These are phyloP conservation scores for Cyphellophora europaea DNA, from an alignment of 2,329 filamentous ascomycete genomes.

Conservation along the genomic window DNA sequence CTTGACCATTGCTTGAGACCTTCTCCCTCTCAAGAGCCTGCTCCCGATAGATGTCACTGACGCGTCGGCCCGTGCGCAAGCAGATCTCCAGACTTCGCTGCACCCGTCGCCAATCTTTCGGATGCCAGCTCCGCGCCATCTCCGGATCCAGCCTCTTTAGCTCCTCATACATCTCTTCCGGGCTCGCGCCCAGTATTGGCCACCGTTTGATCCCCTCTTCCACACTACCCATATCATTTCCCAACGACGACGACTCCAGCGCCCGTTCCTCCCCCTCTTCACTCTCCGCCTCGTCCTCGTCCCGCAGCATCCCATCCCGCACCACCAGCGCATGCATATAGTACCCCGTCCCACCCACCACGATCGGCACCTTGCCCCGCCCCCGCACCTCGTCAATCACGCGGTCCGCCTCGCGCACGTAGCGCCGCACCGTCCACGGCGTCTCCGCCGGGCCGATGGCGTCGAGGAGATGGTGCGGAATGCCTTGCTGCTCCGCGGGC, in stretches of 20 bases:
- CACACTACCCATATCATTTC: slow-evolving; percentile 19
- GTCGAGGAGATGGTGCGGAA: slow-evolving; percentile 83
- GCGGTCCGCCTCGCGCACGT: slow-evolving; percentile 58
- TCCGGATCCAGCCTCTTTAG: slow-evolving; percentile 73
- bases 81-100: slow-evolving; percentile 83
- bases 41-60: slow-evolving; percentile 79
- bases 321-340: slow-evolving; percentile 88
- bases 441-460: slow-evolving; percentile 65
- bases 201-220: neutral
- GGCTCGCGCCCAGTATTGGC: slow-evolving; percentile 63
- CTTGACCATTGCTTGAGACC: slow-evolving; percentile 8
- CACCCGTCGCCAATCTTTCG: slow-evolving; percentile 85
- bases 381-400: slow-evolving; percentile 69
- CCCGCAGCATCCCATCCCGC: slow-evolving; percentile 53
- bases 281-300: slow-evolving; percentile 17
- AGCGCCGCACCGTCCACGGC: slow-evolving; percentile 74
- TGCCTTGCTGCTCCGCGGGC: slow-evolving; percentile 59
- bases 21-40: slow-evolving; percentile 36
- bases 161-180: slow-evolving; percentile 62
- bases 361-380: slow-evolving; percentile 72
- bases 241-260: slow-evolving; percentile 36
- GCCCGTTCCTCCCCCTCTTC: slow-evolving; percentile 18
- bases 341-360: slow-evolving; percentile 93
- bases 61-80: slow-evolving; percentile 67
- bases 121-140: slow-evolving; percentile 91